Evolutionary conservation across 2,329 filamentous ascomycete genomes (phyloP).

Genomic region (Aspergillus ruber): DNA sequence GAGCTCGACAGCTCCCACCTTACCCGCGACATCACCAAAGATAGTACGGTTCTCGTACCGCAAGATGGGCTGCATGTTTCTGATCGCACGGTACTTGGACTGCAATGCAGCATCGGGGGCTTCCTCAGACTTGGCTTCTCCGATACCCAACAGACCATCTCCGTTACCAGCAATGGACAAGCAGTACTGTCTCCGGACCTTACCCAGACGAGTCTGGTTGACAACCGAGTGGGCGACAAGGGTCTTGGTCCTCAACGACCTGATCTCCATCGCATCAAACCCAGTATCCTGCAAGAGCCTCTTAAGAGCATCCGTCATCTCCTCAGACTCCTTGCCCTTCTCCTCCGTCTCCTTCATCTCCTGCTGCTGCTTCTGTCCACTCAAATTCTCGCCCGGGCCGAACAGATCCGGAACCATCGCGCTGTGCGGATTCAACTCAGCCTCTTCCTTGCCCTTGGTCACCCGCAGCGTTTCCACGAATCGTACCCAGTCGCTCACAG

Average conservation of each 20-base stretch:
- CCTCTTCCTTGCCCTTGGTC: conserved; percentile 45
- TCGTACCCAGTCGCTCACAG: conserved; percentile 34
- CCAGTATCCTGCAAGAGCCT: conserved; percentile 54
- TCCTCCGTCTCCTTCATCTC: conserved; percentile 22
- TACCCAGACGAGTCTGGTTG: conserved; percentile 95
- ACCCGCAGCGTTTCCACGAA: conserved; percentile 44
- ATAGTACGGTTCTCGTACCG: conserved; percentile 91
- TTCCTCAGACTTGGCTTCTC: conserved; percentile 83
- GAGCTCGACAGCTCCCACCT: conserved; percentile 82
- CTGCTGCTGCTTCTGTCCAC: conserved; percentile 21
- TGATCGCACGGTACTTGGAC: conserved; percentile 72
- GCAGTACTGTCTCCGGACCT: conserved; percentile 70
- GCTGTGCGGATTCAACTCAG: conserved; percentile 44
- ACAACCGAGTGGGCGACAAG: conserved; percentile 68
- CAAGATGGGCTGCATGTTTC: conserved; percentile 87
- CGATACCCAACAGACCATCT: conserved; percentile 78
- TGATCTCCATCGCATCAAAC: conserved; percentile 43
- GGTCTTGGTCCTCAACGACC: conserved; percentile 58
- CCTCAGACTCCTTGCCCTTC: conserved; percentile 22
- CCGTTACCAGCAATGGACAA: conserved; percentile 81
- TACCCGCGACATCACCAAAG: conserved; percentile 73
- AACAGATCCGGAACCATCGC: conserved; percentile 48
- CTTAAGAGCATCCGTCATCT: conserved; percentile 38
- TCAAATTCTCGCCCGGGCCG: conserved; percentile 33
- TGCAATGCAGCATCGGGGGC: conserved; percentile 60